A percentile compares a stretch with the other conserved stretches of the same genome.
These are phyloP conservation scores for Gardenia jasminoides DNA, from an alignment of 257 asterid species.

Conservation along the genomic window DNA sequence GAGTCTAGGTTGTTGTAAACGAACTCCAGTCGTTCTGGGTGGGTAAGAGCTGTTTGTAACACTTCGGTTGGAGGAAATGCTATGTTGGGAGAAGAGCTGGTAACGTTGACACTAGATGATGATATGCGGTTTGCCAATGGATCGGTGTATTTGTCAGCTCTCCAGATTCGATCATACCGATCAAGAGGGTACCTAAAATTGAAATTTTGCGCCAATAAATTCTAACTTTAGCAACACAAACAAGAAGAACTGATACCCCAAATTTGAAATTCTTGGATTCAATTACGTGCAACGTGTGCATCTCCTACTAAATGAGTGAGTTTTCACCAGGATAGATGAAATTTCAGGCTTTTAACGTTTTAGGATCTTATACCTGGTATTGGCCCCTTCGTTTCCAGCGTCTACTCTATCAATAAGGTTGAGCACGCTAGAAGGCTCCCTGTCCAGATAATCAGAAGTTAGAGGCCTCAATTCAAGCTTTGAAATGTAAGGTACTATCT, in stretches of 20 bases:
- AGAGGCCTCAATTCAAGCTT: slow-evolving; percentile 49
- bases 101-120: slow-evolving; percentile 17
- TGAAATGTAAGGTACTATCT: slow-evolving; percentile 44
- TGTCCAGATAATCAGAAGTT: slow-evolving; percentile 31
- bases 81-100: slow-evolving; percentile 15
- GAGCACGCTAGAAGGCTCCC: slow-evolving; percentile 34
- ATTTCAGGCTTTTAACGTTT: not conserved
- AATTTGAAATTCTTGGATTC: not conserved
- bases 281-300: not conserved
- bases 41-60: slow-evolving; percentile 48
- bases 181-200: slow-evolving; percentile 50
- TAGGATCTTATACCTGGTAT: slow-evolving; percentile 39
- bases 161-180: slow-evolving; percentile 53
- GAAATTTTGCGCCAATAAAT: slow-evolving; percentile 6
- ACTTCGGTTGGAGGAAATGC: slow-evolving; percentile 45
- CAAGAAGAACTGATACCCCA: not conserved
- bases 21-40: slow-evolving; percentile 47
- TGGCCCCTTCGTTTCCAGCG: slow-evolving; percentile 32
- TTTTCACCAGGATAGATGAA: too few species aligned
- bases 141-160: slow-evolving; percentile 28
- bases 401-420: slow-evolving; percentile 51
- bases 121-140: slow-evolving; percentile 28
- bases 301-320: not conserved
- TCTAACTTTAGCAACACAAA: not conserved
- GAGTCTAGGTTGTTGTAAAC: slow-evolving; percentile 35